Evolutionary conservation across 2,329 filamentous ascomycete species (phyloP).

Genomic region (Didymosphaeria variabile): DNA sequence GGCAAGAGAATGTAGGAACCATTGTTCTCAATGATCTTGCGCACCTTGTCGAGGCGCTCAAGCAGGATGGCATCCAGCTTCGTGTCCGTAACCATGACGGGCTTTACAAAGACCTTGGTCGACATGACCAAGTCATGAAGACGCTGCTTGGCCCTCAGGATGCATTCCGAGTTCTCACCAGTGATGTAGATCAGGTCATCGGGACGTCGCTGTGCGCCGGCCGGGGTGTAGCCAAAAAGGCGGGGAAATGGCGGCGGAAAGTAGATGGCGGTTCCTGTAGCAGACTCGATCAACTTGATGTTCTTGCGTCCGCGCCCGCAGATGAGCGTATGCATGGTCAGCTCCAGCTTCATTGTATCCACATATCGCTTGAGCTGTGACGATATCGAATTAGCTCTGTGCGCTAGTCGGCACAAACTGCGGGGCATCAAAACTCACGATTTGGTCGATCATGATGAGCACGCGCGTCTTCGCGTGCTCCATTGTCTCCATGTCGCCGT

Average conservation of each 20-base stretch:
- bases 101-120: constrained; percentile 82
- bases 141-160: constrained; percentile 88
- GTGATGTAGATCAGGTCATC: constrained; percentile 95
- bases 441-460: constrained; percentile 95
- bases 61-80: constrained; percentile 96
- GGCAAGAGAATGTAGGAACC: constrained; percentile 95
- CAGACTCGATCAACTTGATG: constrained; percentile 96
- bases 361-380: constrained; percentile 74
- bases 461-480: constrained; percentile 97
- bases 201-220: constrained; percentile 80
- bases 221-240: constrained; percentile 88
- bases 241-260: constrained; percentile 94
- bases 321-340: constrained; percentile 88
- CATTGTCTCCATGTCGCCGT: constrained; percentile 91
- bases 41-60: constrained; percentile 91
- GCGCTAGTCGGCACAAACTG: constrained; percentile 29
- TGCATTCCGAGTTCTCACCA: constrained; percentile 83
- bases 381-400: constrained; percentile 46
- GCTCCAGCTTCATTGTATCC: constrained; percentile 82
- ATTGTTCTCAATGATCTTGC: constrained; percentile 96
- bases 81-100: constrained; percentile 85
- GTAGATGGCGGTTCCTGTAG: constrained; percentile 96
- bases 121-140: constrained; percentile 84
- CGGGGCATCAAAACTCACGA: constrained; percentile 65
- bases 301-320: constrained; percentile 95